Percentiles rank a stretch among this genome's conserved stretches.
Evolutionary conservation across 495 filamentous ascomycete genomes (phyloP).

Genomic region (Penicillium pulvis): DNA sequence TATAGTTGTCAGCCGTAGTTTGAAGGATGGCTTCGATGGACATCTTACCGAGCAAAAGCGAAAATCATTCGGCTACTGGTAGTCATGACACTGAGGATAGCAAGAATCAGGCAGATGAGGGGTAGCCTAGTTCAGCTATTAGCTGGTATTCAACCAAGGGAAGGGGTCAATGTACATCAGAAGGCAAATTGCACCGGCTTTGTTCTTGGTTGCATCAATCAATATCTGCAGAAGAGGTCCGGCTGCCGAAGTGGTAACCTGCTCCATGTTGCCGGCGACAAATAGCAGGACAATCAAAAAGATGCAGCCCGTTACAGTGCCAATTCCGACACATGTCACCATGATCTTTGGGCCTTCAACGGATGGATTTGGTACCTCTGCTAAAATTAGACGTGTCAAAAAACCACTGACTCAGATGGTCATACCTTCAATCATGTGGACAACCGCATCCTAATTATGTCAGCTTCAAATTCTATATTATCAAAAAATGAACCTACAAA

Average conservation of each 20-base stretch:
- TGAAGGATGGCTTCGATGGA: background rate
- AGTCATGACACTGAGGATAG: constrained; percentile 68
- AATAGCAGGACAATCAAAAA: constrained; percentile 66
- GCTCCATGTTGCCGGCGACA: constrained; percentile 55
- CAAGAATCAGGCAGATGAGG: constrained; percentile 68
- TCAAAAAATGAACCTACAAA: constrained; percentile 38
- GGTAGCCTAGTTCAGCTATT: constrained; percentile 49
- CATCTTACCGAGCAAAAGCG: constrained; percentile 58
- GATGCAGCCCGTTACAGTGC: constrained; percentile 64
- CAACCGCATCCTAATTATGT: constrained; percentile 48
- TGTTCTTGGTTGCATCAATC: constrained; percentile 63
- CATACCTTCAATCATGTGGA: constrained; percentile 44
- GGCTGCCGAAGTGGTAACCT: constrained; percentile 57
- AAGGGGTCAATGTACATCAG: constrained; percentile 51
- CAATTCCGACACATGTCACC: constrained; percentile 69
- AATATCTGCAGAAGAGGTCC: constrained; percentile 72
- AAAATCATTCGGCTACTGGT: constrained; percentile 74
- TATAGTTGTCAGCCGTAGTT: constrained; percentile 11
- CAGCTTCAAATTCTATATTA: background rate
- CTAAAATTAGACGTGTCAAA: constrained; percentile 1
- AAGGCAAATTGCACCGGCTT: constrained; percentile 63
- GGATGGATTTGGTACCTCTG: constrained; percentile 66
- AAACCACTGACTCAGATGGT: no score
- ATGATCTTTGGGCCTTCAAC: constrained; percentile 68
- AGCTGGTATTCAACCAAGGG: background rate